Evolutionary conservation across 2,329 filamentous ascomycete genomes (phyloP).

Genomic region (Myriangium duriaei): DNA sequence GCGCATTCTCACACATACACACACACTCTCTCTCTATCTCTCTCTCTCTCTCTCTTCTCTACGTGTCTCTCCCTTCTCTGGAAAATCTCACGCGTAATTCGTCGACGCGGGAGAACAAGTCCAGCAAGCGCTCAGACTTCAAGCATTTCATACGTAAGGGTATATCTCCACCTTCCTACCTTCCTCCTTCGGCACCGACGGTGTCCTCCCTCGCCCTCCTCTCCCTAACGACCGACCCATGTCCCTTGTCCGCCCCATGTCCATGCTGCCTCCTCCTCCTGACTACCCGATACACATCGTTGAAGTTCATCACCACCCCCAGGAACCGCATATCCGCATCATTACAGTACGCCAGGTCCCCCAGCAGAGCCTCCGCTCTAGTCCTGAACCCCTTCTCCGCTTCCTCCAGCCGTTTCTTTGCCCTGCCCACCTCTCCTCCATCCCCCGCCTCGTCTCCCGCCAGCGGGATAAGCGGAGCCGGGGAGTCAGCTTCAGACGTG

Average conservation of each 20-base stretch:
- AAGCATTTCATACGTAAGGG: no score
- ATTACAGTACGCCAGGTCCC: slow-evolving; percentile 83
- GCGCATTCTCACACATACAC: neutral
- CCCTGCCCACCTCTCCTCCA: slow-evolving; percentile 52
- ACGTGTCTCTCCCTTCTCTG: slow-evolving; percentile 20
- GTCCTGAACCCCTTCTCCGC: slow-evolving; percentile 65
- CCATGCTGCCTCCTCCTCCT: no score
- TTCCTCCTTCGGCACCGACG: no score
- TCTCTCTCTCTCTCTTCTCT: slow-evolving; percentile 12
- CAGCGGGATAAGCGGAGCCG: slow-evolving; percentile 23
- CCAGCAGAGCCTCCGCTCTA: slow-evolving; percentile 67
- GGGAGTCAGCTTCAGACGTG: slow-evolving; percentile 40
- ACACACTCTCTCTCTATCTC: slow-evolving; percentile 8
- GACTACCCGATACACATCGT: slow-evolving; percentile 81
- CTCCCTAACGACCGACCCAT: no score
- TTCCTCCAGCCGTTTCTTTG: slow-evolving; percentile 60
- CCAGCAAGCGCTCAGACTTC: no score
- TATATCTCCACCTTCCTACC: no score
- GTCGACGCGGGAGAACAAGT: no score
- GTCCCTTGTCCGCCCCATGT: no score
- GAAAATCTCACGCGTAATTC: no score
- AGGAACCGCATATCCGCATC: slow-evolving; percentile 93
- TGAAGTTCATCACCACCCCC: slow-evolving; percentile 97
- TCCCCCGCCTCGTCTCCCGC: slow-evolving; percentile 24
- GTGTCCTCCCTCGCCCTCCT: no score